A percentile compares a stretch with the other conserved stretches of the same genome.
These are phyloP conservation scores for Styphnolobium japonicum DNA, from an alignment of 306 rosid genomes.

Conservation along the genomic window DNA sequence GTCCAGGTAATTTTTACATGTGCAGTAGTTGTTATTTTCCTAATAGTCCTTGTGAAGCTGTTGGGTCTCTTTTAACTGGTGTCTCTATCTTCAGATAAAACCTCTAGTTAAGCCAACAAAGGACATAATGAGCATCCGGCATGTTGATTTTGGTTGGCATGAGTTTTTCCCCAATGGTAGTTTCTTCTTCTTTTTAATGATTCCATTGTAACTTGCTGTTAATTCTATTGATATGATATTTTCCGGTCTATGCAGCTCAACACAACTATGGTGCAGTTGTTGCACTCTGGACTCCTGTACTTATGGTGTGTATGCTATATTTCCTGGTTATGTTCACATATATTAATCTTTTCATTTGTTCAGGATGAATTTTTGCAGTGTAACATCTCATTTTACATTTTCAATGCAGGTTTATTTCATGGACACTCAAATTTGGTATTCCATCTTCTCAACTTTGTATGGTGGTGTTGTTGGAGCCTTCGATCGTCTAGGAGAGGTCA, in stretches of 20 bases:
- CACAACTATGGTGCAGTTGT: slow-evolving; percentile 71
- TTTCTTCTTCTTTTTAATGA: slow-evolving; percentile 22
- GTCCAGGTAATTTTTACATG: slow-evolving; percentile 56
- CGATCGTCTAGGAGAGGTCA: slow-evolving; percentile 96
- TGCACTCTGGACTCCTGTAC: slow-evolving; percentile 81
- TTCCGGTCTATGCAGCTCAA: slow-evolving; percentile 54
- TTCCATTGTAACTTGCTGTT: neutral
- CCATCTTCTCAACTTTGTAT: slow-evolving; percentile 71
- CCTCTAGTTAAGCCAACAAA: slow-evolving; percentile 87
- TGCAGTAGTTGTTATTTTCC: neutral
- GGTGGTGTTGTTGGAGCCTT: slow-evolving; percentile 97
- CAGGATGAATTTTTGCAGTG: slow-evolving; percentile 10
- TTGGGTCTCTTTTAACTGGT: slow-evolving; percentile 11
- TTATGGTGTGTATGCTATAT: slow-evolving; percentile 58
- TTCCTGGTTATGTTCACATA: slow-evolving; percentile 22
- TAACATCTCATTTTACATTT: slow-evolving; percentile 27
- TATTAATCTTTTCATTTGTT: slow-evolving; percentile 22
- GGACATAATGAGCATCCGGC: slow-evolving; percentile 76
- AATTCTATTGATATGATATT: slow-evolving; percentile 22
- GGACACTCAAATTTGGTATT: slow-evolving; percentile 99
- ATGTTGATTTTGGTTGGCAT: slow-evolving; percentile 76
- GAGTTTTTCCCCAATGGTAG: slow-evolving; percentile 88
- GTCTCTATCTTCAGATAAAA: slow-evolving; percentile 59
- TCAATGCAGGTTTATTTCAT: slow-evolving; percentile 81
- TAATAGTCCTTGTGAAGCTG: slow-evolving; percentile 12